Evolutionary conservation across 2,329 filamentous ascomycete species (phyloP).

Genomic region (Beauveria medogensis): DNA sequence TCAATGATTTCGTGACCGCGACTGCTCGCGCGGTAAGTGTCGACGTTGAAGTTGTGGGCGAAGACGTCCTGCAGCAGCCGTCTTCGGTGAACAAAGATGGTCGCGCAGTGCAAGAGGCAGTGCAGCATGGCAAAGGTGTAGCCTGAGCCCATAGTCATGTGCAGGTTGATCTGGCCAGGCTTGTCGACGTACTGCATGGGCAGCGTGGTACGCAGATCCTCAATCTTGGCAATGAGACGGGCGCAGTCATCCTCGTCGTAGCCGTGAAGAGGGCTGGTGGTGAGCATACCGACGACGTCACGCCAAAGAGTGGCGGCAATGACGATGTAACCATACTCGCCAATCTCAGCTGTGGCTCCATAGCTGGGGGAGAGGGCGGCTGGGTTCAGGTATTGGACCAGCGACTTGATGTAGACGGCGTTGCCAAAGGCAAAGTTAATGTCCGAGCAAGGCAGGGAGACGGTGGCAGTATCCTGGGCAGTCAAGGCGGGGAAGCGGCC

Average conservation of each 20-base stretch:
- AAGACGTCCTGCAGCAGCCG: conserved; percentile 51
- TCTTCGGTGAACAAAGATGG: conserved; percentile 53
- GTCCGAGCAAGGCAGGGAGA: conserved; percentile 50
- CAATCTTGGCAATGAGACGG: conserved; percentile 45
- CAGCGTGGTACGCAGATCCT: conserved; percentile 43
- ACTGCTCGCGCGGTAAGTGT: conserved; percentile 43
- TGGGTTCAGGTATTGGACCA: conserved; percentile 33
- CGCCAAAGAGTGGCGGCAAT: conserved; percentile 54
- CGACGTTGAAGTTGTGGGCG: conserved; percentile 41
- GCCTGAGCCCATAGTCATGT: conserved; percentile 57
- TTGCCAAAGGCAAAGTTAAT: conserved; percentile 58
- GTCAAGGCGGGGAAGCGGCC: conserved; percentile 50
- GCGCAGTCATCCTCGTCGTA: conserved; percentile 48
- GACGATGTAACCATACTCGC: conserved; percentile 55
- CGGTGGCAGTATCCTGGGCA: conserved; percentile 44
- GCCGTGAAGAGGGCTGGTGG: conserved; percentile 40
- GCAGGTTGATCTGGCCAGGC: conserved; percentile 51
- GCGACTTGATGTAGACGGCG: conserved; percentile 49
- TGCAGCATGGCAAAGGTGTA: conserved; percentile 57
- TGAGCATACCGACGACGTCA: conserved; percentile 54
- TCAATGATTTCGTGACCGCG: conserved; percentile 47
- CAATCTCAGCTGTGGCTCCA: conserved; percentile 41
- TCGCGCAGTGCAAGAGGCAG: conserved; percentile 52
- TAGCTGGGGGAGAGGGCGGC: conserved; percentile 28
- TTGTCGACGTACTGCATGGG: conserved; percentile 55